These are phyloP conservation scores for Fistulinella prunicolor DNA, from an alignment of 768 basidiomycete species.

Conservation along the genomic window DNA sequence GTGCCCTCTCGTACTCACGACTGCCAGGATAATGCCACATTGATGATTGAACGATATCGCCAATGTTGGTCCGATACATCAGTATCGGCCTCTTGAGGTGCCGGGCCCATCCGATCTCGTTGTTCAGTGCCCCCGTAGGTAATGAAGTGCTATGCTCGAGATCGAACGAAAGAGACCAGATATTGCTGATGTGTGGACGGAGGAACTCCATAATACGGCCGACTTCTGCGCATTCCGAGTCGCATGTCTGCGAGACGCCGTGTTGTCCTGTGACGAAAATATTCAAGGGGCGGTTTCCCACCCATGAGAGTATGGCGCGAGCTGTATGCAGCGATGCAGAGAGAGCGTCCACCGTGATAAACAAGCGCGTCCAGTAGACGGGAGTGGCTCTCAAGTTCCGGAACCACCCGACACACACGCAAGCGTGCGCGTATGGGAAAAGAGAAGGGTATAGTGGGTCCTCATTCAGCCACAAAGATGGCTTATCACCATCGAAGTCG, in stretches of 20 bases:
- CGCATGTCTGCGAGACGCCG: background rate
- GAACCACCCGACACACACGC: constrained; percentile 8
- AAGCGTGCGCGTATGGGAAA: constrained; percentile 11
- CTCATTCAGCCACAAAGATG: constrained; percentile 1
- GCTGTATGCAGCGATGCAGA: background rate
- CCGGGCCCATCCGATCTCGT: too few species aligned
- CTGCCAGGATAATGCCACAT: too few species aligned
- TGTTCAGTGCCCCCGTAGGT: too few species aligned
- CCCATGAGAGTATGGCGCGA: constrained; percentile 4
- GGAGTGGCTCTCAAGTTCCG: background rate
- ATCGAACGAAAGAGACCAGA: constrained; percentile 2
- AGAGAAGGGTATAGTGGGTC: constrained; percentile 7
- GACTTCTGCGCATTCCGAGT: constrained; percentile 2
- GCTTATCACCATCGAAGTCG: background rate
- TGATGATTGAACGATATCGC: background rate
- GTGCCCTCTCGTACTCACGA: too few species aligned
- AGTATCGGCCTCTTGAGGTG: too few species aligned
- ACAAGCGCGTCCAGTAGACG: constrained; percentile 10
- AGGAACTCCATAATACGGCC: background rate
- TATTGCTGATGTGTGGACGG: background rate
- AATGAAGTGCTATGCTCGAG: constrained; percentile 1
- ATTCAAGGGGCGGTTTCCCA: constrained; percentile 1
- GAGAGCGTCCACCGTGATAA: constrained; percentile 3
- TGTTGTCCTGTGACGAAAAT: constrained; percentile 6
- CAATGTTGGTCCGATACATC: too few species aligned